phyloP scores from a whole-genome alignment of 441 rosid genomes.

The Gossypium schwendimanii region DNA sequence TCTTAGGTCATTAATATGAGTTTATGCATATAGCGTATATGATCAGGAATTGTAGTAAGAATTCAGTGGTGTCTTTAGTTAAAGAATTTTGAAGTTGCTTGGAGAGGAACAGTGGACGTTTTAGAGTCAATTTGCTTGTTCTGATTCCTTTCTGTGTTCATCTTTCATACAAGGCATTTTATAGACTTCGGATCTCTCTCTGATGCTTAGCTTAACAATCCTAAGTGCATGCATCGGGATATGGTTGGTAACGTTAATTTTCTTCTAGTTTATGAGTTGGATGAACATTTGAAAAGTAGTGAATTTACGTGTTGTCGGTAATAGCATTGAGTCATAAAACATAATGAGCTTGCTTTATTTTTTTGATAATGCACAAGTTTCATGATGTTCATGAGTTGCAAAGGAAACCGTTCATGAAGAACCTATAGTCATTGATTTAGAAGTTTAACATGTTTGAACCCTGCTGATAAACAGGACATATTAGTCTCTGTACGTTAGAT shows the following conservation, averaged over 20 bases:
- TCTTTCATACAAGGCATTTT: background rate
- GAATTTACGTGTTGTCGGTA: background rate
- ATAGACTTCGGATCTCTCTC: background rate
- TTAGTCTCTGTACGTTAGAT: too few relatives aligned
- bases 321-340: background rate
- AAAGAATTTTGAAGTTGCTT: background rate
- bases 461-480: too few relatives aligned
- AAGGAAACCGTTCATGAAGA: background rate
- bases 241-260: background rate
- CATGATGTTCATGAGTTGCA: background rate
- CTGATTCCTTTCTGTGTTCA: background rate
- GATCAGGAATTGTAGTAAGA: background rate
- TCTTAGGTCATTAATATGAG: background rate
- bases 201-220: background rate
- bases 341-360: background rate
- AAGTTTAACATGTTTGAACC: too few relatives aligned
- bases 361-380: background rate
- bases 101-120: background rate
- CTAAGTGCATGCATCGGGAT: background rate
- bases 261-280: background rate
- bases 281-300: background rate
- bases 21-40: background rate
- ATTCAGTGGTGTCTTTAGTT: background rate
- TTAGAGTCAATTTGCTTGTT: background rate
- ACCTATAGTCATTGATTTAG: background rate